These are phyloP conservation scores for Drechslerella dactyloides DNA, from an alignment of 2,329 filamentous ascomycete species.

Conservation along the genomic window DNA sequence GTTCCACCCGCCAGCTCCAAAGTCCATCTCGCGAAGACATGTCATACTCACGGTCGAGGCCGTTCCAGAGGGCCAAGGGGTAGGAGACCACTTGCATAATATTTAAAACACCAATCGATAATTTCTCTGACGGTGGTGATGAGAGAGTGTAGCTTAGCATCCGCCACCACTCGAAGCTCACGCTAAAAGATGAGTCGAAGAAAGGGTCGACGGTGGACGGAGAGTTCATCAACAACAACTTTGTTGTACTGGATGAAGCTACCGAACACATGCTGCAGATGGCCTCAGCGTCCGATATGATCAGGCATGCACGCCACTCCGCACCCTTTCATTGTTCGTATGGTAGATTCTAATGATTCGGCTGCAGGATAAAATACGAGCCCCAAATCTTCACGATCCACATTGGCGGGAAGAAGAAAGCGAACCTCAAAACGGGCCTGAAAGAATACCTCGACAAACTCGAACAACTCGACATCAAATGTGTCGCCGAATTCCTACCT, in stretches of 20 bases:
- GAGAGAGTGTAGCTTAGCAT: constrained; percentile 64
- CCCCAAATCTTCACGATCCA: constrained; percentile 78
- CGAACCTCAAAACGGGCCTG: constrained; percentile 70
- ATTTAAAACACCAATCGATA: too few relatives aligned
- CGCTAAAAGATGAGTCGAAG: constrained; percentile 80
- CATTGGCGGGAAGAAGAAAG: constrained; percentile 73
- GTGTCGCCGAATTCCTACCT: constrained; percentile 73
- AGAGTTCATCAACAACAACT: constrained; percentile 28
- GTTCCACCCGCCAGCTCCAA: constrained; percentile 63
- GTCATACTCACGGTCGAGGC: constrained; percentile 74
- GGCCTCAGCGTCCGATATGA: constrained; percentile 26
- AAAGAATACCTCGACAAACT: constrained; percentile 69
- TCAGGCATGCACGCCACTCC: constrained; percentile 23
- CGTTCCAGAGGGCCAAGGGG: constrained; percentile 71
- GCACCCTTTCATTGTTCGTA: too few relatives aligned
- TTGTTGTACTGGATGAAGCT: constrained; percentile 19
- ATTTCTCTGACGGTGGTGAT: not conserved
- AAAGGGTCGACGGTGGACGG: constrained; percentile 80
- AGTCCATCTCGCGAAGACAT: constrained; percentile 87
- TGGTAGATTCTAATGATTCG: constrained; percentile 26
- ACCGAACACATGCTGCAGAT: constrained; percentile 35
- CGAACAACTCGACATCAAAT: constrained; percentile 88
- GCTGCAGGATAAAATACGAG: constrained; percentile 73
- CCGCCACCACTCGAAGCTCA: constrained; percentile 71
- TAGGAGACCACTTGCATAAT: constrained; percentile 57